Base-by-base conservation (phyloP, 805 yeast genomes). In the Yamadazyma phyllophila region DNA sequence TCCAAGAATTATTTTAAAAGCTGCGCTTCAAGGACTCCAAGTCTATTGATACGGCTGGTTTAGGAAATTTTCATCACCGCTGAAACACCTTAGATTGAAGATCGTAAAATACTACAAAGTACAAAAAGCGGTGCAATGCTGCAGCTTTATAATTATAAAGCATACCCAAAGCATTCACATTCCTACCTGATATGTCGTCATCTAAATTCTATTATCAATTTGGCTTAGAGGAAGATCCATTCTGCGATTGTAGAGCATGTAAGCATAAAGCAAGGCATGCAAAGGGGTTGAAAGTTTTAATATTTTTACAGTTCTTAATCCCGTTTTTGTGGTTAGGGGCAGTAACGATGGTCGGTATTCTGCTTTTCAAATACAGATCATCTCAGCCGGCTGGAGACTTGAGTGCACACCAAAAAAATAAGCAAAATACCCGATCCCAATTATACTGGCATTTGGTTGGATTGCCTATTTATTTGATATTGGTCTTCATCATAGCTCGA, bases 171-270 rank as follows among this genome's bases (percentile, higher is more conserved):
- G 24, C 24, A 20, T 20, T 20, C 24, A 20, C 24, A 20, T 20
- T 20, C 6, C 6, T 20, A 6, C 24, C 24, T 20, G 24, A 20
- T 20, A 20, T 20, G 24, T 20, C 24, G 24, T 20, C 24, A 6
- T 20, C 24, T n/a, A 4, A 31, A 20, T 32, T 24, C 14, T 31
- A 37, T 27, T 43, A 43, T 24, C 35, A 35, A 24, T 39, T 44
- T 26, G 44, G 31, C 9, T 17, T 44, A 14, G 47, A 39, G 37
- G 45, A 13, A 38, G 39, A 38, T 16, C 12, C 13, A 12, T 12
- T 1, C 14, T 46, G 49, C 30, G 36, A 42, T 36, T 46, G 49
- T 26, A 4, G 17, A 3, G 40, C 49, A 2, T 46, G 49, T 36
- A 30, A 20, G 20, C 32, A 15, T 17, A 26, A 24, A n/a, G 7